Evolutionary conservation across 1,139 yeast genomes (phyloP), one percentile per base, ranked within the genome.

Genomic region (Spathaspora sp.): DNA sequence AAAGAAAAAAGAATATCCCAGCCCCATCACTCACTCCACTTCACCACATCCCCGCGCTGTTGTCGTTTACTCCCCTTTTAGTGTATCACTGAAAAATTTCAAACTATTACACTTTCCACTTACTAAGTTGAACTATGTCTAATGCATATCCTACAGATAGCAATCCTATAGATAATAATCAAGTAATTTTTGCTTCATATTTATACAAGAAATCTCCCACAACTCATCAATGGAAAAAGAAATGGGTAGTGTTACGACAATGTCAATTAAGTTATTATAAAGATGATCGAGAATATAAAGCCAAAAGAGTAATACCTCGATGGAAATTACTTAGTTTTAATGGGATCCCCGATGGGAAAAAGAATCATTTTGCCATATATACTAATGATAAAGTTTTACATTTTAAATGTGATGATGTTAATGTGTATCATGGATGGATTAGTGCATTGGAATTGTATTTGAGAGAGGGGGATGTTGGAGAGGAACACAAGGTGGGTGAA

Each of bases 211-310:
- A 64, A 33, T 56, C 61, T 15, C 54, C 55, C 25, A 58, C 51
- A 42, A 61, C 68, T 7, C 63, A 60, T 44, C 63, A 57, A 42
- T 80, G 84, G 84, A 74, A 71, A 53, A 66, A 69, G 48, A 63
- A 70, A 36, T 82, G 88, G 88, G 78, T 80, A 51, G 84, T 81
- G 2, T 64, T 82, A n/a, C 64, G 88, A 36, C 67, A 68, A 16
- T 68, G 74, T 43, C 86, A 80, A 56, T 64, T 82, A 34, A 70
- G 82, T 13, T 80, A 78, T 58, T 82, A 82, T 59, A 81, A 81
- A 56, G 84, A 81, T 54, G 70, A 74, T 13, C 64, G 72, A 36
- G 88, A 82, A 56, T 74, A 80, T 57, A 79, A 80, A 57, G 81
- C 86, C 0, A 65, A 72, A 39, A 70, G 66, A 43, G 82, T 82